Conservation (phyloP, 2,329 filamentous ascomycete genomes). For the Aspergillus sp. region DNA sequence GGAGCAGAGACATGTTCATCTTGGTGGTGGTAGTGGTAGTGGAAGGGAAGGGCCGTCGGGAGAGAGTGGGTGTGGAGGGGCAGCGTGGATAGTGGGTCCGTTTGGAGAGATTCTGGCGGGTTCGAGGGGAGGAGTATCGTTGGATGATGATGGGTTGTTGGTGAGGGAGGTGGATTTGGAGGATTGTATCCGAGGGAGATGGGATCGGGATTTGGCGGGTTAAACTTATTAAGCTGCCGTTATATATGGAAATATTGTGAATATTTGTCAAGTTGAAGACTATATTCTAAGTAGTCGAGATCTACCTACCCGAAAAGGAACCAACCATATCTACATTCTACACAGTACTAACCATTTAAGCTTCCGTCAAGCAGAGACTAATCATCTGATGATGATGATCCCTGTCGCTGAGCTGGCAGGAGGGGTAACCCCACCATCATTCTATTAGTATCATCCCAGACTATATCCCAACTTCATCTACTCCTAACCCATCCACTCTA, state of each 20-base stretch:
- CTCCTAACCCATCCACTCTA: neutral
- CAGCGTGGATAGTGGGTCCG: neutral
- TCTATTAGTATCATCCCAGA: neutral
- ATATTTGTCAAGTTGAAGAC: too few species aligned
- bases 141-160: neutral
- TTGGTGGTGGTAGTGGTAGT: neutral
- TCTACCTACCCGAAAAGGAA: too few species aligned
- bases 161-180: neutral
- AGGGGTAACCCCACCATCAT: neutral
- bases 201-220: neutral
- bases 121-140: neutral
- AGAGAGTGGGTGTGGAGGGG: neutral
- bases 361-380: too few species aligned
- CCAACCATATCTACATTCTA: too few species aligned
- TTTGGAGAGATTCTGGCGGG: neutral
- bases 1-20: neutral
- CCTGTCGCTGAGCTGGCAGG: neutral
- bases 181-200: neutral
- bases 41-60: too few species aligned
- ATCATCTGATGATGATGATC: neutral
- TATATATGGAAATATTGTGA: too few species aligned
- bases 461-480: neutral
- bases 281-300: too few species aligned
- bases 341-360: too few species aligned
- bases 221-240: too few species aligned